Evolutionary conservation across 2,329 filamentous ascomycete genomes (phyloP), one percentile per base, ranked within the genome.

Genomic region (Diplocarpon mali): DNA sequence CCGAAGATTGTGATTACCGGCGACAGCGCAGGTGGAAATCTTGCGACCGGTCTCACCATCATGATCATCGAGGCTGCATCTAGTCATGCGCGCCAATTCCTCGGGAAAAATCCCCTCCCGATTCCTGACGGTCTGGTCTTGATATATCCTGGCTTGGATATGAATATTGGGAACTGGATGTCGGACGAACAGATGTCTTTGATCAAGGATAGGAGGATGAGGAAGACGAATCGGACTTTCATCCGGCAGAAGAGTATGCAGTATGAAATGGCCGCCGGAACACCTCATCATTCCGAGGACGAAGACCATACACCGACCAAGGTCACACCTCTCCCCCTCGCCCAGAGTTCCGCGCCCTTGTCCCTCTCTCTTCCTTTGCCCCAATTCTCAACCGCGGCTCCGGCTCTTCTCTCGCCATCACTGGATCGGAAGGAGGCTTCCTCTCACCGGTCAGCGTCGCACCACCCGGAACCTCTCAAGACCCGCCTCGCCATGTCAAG

Each of bases 151-250:
- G 81, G 83, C 0, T 68, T 98, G 47, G 92, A 96, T 58, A 88
- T 96, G 84, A 95, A 94, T 58, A 96, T 96, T 53, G 87, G 87
- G 31, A 95, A 89, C 63, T 98, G 92, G 92, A 96, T 98, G 89
- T 89, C 86, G 0, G 90, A 96, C 57, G 90, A 96, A 63, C 89
- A 98, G 62, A 94, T 96, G 86, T 79, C 86, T 0, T 68, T 98
- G 49, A 94, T 98, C 51, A 81, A 87, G 53, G 89, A 95, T 51
- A 79, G 87, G 10, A 76, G 79, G 46, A 80, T 80, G 60, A 76
- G 87, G 17, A 81, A 80, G 55, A 87, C 81, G 1, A 95, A 95
- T 59, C 74, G 75, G 46, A 75, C 78, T 20, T 83, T 96, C 44
- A 69, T 95, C 10, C 75, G 82, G 30, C 76, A 85, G 46, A 96